Conservation (phyloP, 129 eudicot genomes). For the Apium graveolens region DNA sequence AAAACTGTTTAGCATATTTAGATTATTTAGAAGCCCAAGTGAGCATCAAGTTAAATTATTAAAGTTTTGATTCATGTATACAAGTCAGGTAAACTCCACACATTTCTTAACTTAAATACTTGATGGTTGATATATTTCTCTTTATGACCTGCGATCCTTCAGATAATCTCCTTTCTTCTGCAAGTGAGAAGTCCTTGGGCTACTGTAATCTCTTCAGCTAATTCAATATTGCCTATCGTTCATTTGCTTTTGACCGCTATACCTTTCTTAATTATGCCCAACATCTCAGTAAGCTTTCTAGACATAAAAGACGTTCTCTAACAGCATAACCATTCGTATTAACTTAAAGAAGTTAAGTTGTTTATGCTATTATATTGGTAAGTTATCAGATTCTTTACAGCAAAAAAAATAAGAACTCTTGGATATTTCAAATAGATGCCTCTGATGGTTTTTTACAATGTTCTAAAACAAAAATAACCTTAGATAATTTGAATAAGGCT, state of each 20-base stretch:
- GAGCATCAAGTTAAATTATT: not conserved
- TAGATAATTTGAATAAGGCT: not conserved
- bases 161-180: not conserved
- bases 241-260: not conserved
- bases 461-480: not conserved
- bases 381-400: not conserved
- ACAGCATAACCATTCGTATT: not conserved
- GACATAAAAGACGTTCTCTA: not conserved
- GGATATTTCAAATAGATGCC: not conserved
- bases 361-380: not conserved
- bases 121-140: not conserved
- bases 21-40: not conserved
- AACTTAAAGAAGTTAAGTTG: not conserved
- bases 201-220: not conserved
- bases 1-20: not conserved
- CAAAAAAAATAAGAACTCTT: not conserved
- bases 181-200: not conserved
- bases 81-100: not conserved
- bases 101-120: not conserved
- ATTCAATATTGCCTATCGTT: not conserved
- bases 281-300: not conserved
- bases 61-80: not conserved
- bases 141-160: not conserved
- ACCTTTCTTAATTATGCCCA: not conserved
- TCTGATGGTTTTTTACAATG: not conserved